These are phyloP conservation scores for Thermomucor indicae-seudaticae DNA, from an alignment of 371 early-diverging fungal species.

Conservation along the genomic window DNA sequence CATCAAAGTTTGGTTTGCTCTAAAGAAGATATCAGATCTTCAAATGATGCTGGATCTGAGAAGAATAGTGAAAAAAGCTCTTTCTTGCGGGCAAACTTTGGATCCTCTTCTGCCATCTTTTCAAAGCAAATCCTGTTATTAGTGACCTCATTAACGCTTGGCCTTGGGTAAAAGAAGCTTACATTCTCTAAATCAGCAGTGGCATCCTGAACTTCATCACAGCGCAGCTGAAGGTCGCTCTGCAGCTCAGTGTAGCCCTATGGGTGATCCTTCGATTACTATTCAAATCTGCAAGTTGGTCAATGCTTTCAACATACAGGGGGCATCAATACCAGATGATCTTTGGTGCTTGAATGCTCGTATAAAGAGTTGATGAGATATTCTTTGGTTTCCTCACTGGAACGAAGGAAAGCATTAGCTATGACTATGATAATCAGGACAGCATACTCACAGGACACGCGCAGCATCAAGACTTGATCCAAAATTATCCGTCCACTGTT, in stretches of 20 bases:
- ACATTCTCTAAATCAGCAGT: slow-evolving; percentile 7
- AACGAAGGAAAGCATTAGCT: neutral
- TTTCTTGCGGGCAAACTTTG: slow-evolving; percentile 6
- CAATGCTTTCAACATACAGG: neutral
- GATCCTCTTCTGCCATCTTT: neutral
- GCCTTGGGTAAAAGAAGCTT: neutral
- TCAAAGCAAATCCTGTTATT: neutral
- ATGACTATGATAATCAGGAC: neutral
- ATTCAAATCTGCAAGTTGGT: no score
- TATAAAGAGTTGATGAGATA: neutral
- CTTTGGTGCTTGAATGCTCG: neutral
- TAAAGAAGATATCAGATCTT: slow-evolving; percentile 1
- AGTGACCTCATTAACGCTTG: neutral
- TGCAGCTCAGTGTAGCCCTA: slow-evolving; percentile 7
- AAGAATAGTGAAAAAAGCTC: slow-evolving; percentile 16
- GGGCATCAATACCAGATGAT: slow-evolving; percentile 1
- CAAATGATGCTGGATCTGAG: slow-evolving; percentile 19
- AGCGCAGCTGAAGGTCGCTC: neutral
- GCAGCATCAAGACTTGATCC: slow-evolving; percentile 5
- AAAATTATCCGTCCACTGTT: slow-evolving; percentile 3
- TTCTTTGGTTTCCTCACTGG: slow-evolving; percentile 4
- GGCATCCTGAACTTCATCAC: neutral
- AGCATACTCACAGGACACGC: neutral
- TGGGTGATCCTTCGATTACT: no score
- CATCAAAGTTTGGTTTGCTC: no score